Evolutionary conservation across 257 asterid species (phyloP).

Genomic region (Salvia splendens): DNA sequence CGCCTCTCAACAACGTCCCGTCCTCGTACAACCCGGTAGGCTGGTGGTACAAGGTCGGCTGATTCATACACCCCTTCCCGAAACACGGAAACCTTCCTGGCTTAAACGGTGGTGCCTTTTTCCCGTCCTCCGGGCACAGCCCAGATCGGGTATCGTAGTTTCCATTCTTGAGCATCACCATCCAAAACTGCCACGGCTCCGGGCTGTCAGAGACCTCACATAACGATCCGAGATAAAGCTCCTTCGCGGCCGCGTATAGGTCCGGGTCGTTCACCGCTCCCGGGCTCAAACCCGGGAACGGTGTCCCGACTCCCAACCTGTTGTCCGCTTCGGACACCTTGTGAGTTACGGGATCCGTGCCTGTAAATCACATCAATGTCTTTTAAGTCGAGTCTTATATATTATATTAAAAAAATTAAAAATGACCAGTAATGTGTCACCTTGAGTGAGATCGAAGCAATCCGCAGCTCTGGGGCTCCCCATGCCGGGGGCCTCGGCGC

Average conservation of each 20-base stretch:
- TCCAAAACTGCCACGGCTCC: slow-evolving; percentile 80
- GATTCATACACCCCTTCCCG: slow-evolving; percentile 73
- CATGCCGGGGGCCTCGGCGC: slow-evolving; percentile 52
- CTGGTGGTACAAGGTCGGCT: slow-evolving; percentile 47
- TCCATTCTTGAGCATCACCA: slow-evolving; percentile 71
- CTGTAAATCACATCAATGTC: slow-evolving; percentile 22
- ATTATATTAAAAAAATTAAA: too few relatives aligned
- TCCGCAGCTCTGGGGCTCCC: slow-evolving; percentile 82
- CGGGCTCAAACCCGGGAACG: slow-evolving; percentile 50
- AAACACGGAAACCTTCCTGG: slow-evolving; percentile 68
- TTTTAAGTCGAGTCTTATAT: neutral
- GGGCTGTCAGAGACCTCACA: slow-evolving; percentile 60
- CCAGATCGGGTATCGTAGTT: slow-evolving; percentile 62
- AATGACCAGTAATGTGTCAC: neutral
- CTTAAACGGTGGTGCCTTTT: slow-evolving; percentile 50
- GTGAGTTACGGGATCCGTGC: slow-evolving; percentile 40
- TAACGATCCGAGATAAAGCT: slow-evolving; percentile 57
- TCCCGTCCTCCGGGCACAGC: slow-evolving; percentile 61
- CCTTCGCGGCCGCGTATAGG: slow-evolving; percentile 67
- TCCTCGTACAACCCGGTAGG: slow-evolving; percentile 38
- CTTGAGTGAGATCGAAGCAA: slow-evolving; percentile 49
- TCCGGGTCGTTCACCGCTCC: slow-evolving; percentile 49
- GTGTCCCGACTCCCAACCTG: slow-evolving; percentile 53
- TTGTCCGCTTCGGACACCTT: slow-evolving; percentile 56
- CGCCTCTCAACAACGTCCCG: slow-evolving; percentile 43